Evolutionary conservation across 306 rosid species (phyloP).

Genomic region (Quercus engelmannii): DNA sequence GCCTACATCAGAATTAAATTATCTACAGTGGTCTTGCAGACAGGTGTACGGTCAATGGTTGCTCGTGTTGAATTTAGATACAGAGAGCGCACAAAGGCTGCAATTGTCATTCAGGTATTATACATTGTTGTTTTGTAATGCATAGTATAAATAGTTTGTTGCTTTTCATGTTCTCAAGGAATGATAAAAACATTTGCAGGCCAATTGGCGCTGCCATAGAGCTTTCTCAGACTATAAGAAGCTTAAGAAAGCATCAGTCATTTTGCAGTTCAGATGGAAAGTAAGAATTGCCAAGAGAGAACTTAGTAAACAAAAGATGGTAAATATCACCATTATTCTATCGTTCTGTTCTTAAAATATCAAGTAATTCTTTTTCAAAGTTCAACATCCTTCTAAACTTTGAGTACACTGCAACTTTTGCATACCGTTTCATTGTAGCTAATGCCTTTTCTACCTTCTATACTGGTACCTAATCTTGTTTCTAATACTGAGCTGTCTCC

Average conservation of each 20-base stretch:
- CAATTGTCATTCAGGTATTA: slow-evolving; percentile 55
- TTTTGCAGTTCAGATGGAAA: slow-evolving; percentile 29
- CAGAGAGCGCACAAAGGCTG: slow-evolving; percentile 39
- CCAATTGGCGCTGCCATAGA: slow-evolving; percentile 47
- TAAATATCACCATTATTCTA: slow-evolving; percentile 4
- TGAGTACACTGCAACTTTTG: not conserved
- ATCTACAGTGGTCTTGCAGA: slow-evolving; percentile 51
- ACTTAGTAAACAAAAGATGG: slow-evolving; percentile 34
- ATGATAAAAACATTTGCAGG: slow-evolving; percentile 32
- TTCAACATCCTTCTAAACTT: not conserved
- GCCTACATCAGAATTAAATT: slow-evolving; percentile 26
- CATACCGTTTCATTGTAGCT: not conserved
- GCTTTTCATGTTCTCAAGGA: slow-evolving; percentile 17
- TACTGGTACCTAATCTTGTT: not conserved
- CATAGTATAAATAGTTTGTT: not conserved
- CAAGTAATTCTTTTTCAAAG: not conserved
- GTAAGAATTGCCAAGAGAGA: slow-evolving; percentile 24
- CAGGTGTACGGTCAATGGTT: slow-evolving; percentile 54
- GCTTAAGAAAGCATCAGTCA: slow-evolving; percentile 34
- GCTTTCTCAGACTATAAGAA: slow-evolving; percentile 42
- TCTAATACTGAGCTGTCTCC: not conserved
- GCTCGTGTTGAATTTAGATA: slow-evolving; percentile 46
- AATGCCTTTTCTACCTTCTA: not conserved
- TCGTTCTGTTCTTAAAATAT: slow-evolving; percentile 10
- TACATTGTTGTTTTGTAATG: slow-evolving; percentile 19